Conservation (phyloP, 2,329 filamentous ascomycete genomes). For the Macroventuria anomochaeta region DNA sequence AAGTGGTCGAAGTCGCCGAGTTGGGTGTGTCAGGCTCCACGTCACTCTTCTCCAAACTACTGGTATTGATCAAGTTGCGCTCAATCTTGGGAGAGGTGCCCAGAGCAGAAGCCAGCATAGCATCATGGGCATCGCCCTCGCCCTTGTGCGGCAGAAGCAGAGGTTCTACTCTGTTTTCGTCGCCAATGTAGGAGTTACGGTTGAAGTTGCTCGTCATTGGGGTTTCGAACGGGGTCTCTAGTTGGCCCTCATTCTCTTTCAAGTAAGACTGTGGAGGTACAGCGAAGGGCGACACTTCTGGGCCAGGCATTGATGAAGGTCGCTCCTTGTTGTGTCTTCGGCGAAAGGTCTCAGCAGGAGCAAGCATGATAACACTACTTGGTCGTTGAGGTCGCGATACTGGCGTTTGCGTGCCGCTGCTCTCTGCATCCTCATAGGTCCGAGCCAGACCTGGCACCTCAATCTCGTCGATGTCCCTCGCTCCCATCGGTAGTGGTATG, state of each 20-base stretch:
- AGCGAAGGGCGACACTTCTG: slow-evolving; percentile 28
- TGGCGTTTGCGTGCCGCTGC: slow-evolving; percentile 34
- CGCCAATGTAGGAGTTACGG: slow-evolving; percentile 31
- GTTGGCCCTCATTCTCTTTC: slow-evolving; percentile 1
- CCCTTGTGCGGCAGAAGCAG: slow-evolving; percentile 3
- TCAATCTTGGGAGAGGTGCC: slow-evolving; percentile 23
- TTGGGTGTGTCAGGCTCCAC: slow-evolving; percentile 25
- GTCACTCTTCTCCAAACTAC: slow-evolving; percentile 20
- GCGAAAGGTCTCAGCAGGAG: slow-evolving; percentile 28
- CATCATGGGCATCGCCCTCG: slow-evolving; percentile 29
- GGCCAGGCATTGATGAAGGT: slow-evolving; percentile 43
- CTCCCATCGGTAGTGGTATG: slow-evolving; percentile 71
- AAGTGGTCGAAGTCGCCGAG: slow-evolving; percentile 16
- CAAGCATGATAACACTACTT: slow-evolving; percentile 40
- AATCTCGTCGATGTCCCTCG: slow-evolving; percentile 78
- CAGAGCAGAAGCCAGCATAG: slow-evolving; percentile 44
- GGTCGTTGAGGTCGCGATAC: slow-evolving; percentile 35
- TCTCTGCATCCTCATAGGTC: slow-evolving; percentile 63
- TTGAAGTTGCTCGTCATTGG: slow-evolving; percentile 31
- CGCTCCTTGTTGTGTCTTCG: slow-evolving; percentile 30
- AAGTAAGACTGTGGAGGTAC: slow-evolving; percentile 9
- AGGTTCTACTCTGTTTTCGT: slow-evolving; percentile 21
- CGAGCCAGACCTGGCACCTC: slow-evolving; percentile 75
- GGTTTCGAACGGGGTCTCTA: slow-evolving; percentile 33
- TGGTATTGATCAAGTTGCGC: slow-evolving; percentile 20